phyloP scores from a whole-genome alignment of 306 rosid species.

The Cucurbita ficifolia region DNA sequence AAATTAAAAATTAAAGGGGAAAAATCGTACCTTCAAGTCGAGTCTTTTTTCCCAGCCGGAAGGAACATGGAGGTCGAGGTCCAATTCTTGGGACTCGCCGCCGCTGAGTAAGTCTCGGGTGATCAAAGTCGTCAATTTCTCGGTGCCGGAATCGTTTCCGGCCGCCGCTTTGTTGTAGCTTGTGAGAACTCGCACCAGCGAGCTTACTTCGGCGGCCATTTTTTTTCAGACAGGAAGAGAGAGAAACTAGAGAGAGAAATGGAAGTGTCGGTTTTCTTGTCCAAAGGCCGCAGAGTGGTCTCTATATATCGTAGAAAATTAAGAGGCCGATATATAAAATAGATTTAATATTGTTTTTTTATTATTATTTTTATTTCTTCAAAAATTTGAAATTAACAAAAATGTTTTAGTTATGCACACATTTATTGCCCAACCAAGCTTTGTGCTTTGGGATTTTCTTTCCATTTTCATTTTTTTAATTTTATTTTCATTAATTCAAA shows the following conservation, averaged over 20 bases:
- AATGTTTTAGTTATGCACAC: background rate
- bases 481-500: too few species aligned
- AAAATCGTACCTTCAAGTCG: conserved; percentile 63
- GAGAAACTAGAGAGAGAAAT: background rate
- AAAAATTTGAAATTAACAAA: background rate
- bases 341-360: conserved; percentile 10
- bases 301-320: background rate
- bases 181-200: conserved; percentile 48
- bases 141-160: conserved; percentile 39
- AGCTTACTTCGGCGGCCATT: conserved; percentile 87
- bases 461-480: background rate
- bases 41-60: conserved; percentile 81
- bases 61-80: conserved; percentile 93
- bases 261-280: background rate
- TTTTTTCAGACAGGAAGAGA: conserved; percentile 11
- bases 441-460: background rate
- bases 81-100: conserved; percentile 69
- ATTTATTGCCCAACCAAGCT: background rate
- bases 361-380: background rate
- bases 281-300: background rate
- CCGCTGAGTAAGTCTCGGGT: conserved; percentile 66
- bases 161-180: conserved; percentile 50
- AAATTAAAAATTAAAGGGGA: background rate
- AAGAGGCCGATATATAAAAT: conserved; percentile 19
- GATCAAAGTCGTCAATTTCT: conserved; percentile 66